Base-by-base conservation (phyloP, 257 asterid species). In the Solanum gandarillasii region DNA sequence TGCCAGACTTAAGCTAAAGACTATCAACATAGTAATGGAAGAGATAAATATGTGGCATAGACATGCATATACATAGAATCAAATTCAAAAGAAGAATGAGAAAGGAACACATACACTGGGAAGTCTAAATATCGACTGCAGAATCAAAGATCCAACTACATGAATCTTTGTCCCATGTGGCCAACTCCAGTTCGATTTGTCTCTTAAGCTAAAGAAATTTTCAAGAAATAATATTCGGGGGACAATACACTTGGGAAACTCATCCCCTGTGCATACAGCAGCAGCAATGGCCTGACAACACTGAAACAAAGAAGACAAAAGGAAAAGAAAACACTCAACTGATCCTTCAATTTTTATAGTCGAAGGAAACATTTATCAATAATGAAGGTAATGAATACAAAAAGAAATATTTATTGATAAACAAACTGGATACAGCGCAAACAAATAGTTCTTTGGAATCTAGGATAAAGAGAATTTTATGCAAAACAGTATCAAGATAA, bases 221-320 rank as follows among this genome's bases (percentile, higher is more conserved):
- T 95, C 98, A 48, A 97, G 96, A 92, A 92, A 95, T 86, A 97
- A 91, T 89, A 97, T 88, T 87, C 98, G 93, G 3, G 96, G 93
- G 72, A 97, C 89, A 46, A 94, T 93, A 91, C 91, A 92, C 81
- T 89, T 84, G n/a, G 94, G 88, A 87, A 98, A 89, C 89, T 94
- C 99, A 13, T 92, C 87, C 71, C 36, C 88, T 83, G 75, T 89
- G 87, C 94, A 87, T 82, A 94, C 94, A 87, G 99, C 97, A 82
- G 95, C 93, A 87, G 97, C 96, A 89, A 97, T 94, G 91, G 98
- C 96, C 90, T 91, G 96, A 91, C 97, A 93, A 90, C 96, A 97
- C 99, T 97, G 95, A 89, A 90, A 83, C 76, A 87, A 7, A 23
- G 41, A 34, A 84, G 55, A 43, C 75, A 90, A 34, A 71, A 9